Conservation (phyloP, 2,329 filamentous ascomycete genomes). For the Coniochaeta ligniaria region DNA sequence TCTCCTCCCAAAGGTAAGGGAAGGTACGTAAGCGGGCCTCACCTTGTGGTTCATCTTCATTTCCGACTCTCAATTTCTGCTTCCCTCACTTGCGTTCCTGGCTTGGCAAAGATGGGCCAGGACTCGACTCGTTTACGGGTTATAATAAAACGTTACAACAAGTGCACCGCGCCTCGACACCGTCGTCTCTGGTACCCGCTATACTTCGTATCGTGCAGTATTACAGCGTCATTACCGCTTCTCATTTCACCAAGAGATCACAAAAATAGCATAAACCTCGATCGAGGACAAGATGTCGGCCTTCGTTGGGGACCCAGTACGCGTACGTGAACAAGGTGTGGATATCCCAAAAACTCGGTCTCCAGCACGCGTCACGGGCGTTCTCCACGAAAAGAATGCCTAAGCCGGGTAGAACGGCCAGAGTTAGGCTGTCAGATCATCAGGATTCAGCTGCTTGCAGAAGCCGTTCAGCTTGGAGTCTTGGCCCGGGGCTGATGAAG, state of each 20-base stretch:
- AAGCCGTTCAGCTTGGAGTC: neutral
- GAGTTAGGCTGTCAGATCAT: neutral
- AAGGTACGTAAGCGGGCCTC: neutral
- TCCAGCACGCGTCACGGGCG: neutral
- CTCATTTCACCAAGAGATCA: neutral
- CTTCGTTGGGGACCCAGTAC: neutral
- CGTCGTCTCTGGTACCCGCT: neutral
- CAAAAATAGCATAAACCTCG: no score
- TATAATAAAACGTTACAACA: neutral
- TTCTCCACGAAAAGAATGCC: neutral
- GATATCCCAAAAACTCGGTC: neutral
- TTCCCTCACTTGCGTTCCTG: neutral
- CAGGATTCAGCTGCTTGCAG: neutral
- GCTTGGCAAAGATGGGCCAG: neutral
- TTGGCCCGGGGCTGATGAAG: neutral
- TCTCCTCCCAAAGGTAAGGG: neutral
- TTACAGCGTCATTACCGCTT: neutral
- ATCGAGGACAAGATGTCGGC: neutral
- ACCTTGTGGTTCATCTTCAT: neutral
- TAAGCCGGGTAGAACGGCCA: neutral
- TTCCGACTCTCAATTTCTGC: neutral
- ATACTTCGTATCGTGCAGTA: neutral
- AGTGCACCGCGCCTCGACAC: neutral
- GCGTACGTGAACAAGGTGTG: neutral
- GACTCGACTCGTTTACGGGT: neutral